Conservation (phyloP, 495 filamentous ascomycete species). For the Trichodelitschia bisporula region DNA sequence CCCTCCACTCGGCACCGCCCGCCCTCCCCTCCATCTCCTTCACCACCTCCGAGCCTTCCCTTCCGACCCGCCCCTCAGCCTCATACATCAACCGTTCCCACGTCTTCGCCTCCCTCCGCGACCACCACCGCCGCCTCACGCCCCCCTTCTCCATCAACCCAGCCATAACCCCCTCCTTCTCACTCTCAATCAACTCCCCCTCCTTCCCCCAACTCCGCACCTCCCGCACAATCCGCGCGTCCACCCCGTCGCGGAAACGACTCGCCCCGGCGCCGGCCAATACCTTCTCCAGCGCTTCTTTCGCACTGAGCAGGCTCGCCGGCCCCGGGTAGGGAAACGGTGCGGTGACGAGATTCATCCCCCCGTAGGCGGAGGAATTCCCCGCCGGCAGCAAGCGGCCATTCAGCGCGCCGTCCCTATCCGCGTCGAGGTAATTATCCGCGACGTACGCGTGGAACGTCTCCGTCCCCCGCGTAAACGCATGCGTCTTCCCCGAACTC, state of each 20-base stretch:
- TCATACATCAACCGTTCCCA: too few species aligned
- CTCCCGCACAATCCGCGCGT: constrained; percentile 3
- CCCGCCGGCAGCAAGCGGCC: constrained; percentile 2
- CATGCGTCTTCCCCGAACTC: constrained; percentile 1
- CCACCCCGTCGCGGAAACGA: constrained; percentile 2
- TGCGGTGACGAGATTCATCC: constrained; percentile 2
- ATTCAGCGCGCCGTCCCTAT: constrained; percentile 6
- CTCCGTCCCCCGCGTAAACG: constrained; percentile 3
- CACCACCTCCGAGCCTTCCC: too few species aligned
- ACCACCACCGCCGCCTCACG: too few species aligned
- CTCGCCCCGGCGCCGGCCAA: constrained; percentile 4
- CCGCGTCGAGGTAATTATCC: constrained; percentile 3
- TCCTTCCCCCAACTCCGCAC: constrained; percentile 2
- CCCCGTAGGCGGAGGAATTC: constrained; percentile 3
- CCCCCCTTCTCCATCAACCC: too few species aligned
- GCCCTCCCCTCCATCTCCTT: too few species aligned
- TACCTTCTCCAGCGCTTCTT: constrained; percentile 2
- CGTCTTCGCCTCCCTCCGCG: too few species aligned
- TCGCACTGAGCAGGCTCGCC: constrained; percentile 2
- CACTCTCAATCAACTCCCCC: constrained; percentile 5
- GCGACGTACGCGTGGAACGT: constrained; percentile 4
- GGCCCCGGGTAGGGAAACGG: constrained; percentile 3
- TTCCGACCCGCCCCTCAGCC: too few species aligned
- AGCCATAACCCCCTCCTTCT: constrained; percentile 4
- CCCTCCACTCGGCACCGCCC: too few species aligned